Percentiles rank a stretch among this genome's conserved stretches.
These are phyloP conservation scores for Aureobasidium pullulans DNA, from an alignment of 2,329 filamentous ascomycete genomes.

Conservation along the genomic window DNA sequence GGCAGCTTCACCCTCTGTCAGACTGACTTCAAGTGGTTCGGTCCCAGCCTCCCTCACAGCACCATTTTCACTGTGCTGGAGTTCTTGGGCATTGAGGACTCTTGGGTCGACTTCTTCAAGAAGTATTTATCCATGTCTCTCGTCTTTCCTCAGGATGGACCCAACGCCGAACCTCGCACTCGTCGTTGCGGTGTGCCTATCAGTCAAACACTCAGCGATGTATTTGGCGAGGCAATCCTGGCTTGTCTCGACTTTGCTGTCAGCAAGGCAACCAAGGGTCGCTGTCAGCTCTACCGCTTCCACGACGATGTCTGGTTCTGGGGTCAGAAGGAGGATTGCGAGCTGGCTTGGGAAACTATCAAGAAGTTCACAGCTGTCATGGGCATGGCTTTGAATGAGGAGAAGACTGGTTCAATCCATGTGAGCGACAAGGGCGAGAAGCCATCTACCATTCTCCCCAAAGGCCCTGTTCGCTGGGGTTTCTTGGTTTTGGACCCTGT, in stretches of 20 bases:
- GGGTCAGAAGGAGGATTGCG: constrained; percentile 47
- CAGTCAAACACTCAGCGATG: constrained; percentile 51
- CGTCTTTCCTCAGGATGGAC: constrained; percentile 49
- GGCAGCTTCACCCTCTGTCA: constrained; percentile 47
- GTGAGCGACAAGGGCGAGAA: constrained; percentile 22
- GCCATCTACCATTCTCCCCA: constrained; percentile 36
- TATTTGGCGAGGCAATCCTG: constrained; percentile 53
- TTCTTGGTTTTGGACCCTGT: constrained; percentile 50
- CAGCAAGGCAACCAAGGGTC: constrained; percentile 49
- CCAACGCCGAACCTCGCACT: constrained; percentile 34
- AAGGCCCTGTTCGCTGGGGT: constrained; percentile 51
- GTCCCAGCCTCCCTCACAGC: constrained; percentile 51
- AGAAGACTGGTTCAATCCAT: constrained; percentile 49
- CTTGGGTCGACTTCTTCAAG: constrained; percentile 53
- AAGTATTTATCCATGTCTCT: constrained; percentile 54
- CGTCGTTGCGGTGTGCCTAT: constrained; percentile 54
- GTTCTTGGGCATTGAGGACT: constrained; percentile 51
- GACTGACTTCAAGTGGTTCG: constrained; percentile 53
- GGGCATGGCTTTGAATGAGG: constrained; percentile 51
- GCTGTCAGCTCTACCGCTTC: constrained; percentile 49
- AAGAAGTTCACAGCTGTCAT: constrained; percentile 48
- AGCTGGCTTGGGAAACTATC: constrained; percentile 53
- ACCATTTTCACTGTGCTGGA: constrained; percentile 51
- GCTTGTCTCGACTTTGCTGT: constrained; percentile 61
- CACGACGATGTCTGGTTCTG: constrained; percentile 64